phyloP scores from a whole-genome alignment of 148 eudicot species.

The Amaranthus hypochondriacus region DNA sequence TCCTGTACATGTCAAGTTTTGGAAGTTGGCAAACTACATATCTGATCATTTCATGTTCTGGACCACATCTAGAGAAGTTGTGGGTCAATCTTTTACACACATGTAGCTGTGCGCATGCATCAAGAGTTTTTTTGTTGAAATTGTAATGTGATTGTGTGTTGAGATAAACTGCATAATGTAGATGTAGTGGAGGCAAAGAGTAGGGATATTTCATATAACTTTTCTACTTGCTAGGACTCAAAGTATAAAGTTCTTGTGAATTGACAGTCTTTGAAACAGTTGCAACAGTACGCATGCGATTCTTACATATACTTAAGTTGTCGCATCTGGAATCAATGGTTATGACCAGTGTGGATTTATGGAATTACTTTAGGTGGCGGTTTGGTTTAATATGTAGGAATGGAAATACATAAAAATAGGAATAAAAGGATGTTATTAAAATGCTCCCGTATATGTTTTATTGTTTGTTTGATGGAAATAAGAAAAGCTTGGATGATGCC shows the following conservation, averaged over 20 bases:
- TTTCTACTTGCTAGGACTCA: background rate
- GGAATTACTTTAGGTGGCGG: no score
- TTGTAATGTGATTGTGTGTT: background rate
- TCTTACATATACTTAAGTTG: background rate
- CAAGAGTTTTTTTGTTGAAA: background rate
- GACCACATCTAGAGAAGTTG: background rate
- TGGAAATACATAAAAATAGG: no score
- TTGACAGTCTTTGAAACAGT: background rate
- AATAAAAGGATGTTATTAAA: no score
- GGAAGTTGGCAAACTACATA: background rate
- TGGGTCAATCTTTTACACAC: background rate
- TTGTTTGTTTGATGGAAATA: no score
- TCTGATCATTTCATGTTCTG: background rate
- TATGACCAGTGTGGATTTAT: no score
- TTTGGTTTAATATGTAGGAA: no score
- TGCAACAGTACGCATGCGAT: background rate
- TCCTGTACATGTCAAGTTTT: background rate
- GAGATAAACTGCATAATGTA: background rate
- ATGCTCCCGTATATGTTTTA: no score
- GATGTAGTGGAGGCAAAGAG: background rate
- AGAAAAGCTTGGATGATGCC: no score
- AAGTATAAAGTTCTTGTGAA: background rate
- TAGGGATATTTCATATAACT: background rate
- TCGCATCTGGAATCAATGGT: background rate
- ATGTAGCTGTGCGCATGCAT: background rate